phyloP scores from a whole-genome alignment of 371 early-diverging fungal genomes.

The Rhizopus delemar region DNA sequence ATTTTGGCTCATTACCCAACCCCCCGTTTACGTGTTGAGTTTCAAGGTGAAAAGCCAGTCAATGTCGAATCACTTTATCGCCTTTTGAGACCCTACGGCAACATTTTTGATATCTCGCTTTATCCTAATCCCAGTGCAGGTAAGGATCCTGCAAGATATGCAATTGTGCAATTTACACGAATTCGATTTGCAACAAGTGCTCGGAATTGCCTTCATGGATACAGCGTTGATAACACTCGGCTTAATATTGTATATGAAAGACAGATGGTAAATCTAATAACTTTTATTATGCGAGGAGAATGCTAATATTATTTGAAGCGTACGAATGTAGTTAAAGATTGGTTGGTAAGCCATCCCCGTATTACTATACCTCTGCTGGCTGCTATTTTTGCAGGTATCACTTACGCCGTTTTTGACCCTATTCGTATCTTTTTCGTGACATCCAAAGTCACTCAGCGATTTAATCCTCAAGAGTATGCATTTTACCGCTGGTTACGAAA shows the following conservation, averaged over 20 bases:
- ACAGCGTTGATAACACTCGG: conserved; percentile 63
- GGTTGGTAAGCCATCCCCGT: conserved; percentile 74
- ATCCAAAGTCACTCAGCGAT: conserved; percentile 79
- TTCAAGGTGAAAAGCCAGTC: conserved; percentile 63
- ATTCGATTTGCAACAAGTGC: conserved; percentile 85
- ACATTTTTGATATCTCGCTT: conserved; percentile 74
- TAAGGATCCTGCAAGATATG: conserved; percentile 80
- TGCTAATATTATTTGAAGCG: conserved; percentile 26
- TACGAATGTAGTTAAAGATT: conserved; percentile 66
- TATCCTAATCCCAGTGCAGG: conserved; percentile 52
- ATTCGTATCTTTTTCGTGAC: conserved; percentile 84
- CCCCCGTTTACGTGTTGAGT: conserved; percentile 67
- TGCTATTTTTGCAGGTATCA: conserved; percentile 71
- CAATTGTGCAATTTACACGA: conserved; percentile 73
- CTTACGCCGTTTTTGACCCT: conserved; percentile 90
- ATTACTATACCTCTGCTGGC: conserved; percentile 74
- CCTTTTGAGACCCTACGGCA: conserved; percentile 80
- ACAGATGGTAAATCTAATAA: conserved; percentile 39
- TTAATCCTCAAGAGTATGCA: conserved; percentile 66
- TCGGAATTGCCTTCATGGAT: conserved; percentile 85
- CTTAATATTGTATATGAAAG: conserved; percentile 74
- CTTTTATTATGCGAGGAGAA: not conserved
- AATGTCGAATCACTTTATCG: conserved; percentile 67
- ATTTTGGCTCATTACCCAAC: conserved; percentile 77
- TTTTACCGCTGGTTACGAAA: conserved; percentile 65